Conservation (phyloP, 2,329 filamentous ascomycete genomes). For the Sodiomyces alkalinus region DNA sequence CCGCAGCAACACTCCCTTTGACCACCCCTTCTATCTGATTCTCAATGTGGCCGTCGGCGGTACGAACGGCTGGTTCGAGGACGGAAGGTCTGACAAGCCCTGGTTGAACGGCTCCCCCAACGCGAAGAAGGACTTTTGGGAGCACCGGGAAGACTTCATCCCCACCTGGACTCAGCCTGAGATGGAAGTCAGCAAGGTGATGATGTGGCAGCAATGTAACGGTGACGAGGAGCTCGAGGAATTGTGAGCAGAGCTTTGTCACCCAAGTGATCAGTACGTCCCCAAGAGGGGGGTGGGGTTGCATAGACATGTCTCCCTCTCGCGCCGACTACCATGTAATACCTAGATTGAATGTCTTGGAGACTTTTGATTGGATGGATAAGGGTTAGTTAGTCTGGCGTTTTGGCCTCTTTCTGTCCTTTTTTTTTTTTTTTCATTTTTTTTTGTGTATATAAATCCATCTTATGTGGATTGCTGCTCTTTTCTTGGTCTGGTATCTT, state of each 20-base stretch:
- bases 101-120: constrained; percentile 57
- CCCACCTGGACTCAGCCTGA: constrained; percentile 57
- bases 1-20: constrained; percentile 53
- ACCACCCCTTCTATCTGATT: constrained; percentile 62
- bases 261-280: too few relatives aligned
- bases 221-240: constrained; percentile 36
- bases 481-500: too few relatives aligned
- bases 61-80: constrained; percentile 73
- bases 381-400: too few relatives aligned
- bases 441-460: too few relatives aligned
- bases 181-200: constrained; percentile 54
- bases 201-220: constrained; percentile 57
- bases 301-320: too few relatives aligned
- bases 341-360: too few relatives aligned
- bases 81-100: constrained; percentile 56
- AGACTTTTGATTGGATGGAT: too few relatives aligned
- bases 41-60: constrained; percentile 62
- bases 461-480: too few relatives aligned
- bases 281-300: too few relatives aligned
- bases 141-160: constrained; percentile 46
- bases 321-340: too few relatives aligned
- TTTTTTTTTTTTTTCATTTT: too few relatives aligned
- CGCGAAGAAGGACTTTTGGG: constrained; percentile 66
- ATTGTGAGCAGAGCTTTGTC: neutral
- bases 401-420: too few relatives aligned